Evolutionary conservation across 2,329 filamentous ascomycete species (phyloP).

Genomic region (Talaromyces sp.): DNA sequence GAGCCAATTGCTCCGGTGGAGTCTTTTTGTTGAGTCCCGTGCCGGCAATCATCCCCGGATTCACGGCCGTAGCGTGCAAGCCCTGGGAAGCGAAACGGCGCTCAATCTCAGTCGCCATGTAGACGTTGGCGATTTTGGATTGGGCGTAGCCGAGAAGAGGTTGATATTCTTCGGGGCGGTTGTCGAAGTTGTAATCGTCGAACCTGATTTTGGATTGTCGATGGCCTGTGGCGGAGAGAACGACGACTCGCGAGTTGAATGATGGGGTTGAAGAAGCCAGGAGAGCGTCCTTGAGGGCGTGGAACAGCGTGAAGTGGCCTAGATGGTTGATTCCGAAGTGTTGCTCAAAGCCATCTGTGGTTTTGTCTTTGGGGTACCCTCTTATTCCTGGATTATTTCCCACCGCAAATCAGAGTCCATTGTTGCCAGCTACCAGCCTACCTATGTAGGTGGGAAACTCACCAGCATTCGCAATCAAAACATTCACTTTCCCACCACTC

Average conservation of each 20-base stretch:
- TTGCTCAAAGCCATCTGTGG: constrained; percentile 13
- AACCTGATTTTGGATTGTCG: constrained; percentile 10
- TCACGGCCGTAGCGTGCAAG: background rate
- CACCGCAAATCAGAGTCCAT: too few species aligned
- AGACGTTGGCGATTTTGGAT: constrained; percentile 3
- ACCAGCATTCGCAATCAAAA: constrained; percentile 14
- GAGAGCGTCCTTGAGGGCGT: constrained; percentile 11
- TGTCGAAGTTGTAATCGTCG: constrained; percentile 11
- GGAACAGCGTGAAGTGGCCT: constrained; percentile 13
- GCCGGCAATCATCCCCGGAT: constrained; percentile 1
- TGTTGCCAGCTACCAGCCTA: too few species aligned
- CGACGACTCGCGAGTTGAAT: constrained; percentile 10
- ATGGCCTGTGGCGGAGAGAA: constrained; percentile 6
- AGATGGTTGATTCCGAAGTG: constrained; percentile 15
- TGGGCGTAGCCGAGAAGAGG: constrained; percentile 4
- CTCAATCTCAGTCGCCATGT: background rate
- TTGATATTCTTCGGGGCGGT: constrained; percentile 9
- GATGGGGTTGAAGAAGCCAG: constrained; percentile 5
- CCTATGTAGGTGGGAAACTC: background rate
- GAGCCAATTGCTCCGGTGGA: constrained; percentile 1
- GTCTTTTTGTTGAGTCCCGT: constrained; percentile 6
- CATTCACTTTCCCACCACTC: constrained; percentile 10
- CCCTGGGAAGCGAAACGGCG: background rate
- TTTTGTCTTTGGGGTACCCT: constrained; percentile 11
- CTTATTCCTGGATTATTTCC: too few species aligned